phyloP scores from a whole-genome alignment of 2,329 filamentous ascomycete genomes.

The Monilinia polystroma region DNA sequence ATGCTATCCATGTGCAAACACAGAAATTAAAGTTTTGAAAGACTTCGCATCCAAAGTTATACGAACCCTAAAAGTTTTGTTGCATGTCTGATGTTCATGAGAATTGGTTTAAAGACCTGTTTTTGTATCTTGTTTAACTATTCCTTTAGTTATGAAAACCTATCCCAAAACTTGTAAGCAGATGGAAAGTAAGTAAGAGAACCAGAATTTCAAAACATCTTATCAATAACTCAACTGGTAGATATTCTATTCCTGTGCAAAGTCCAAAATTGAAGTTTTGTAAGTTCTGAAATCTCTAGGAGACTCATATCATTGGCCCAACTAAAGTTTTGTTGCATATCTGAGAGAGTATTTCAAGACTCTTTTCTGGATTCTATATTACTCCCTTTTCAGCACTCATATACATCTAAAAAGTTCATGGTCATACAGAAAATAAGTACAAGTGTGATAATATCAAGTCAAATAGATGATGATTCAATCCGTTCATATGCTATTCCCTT shows the following conservation, averaged over 20 bases:
- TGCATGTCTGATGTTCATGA: neutral
- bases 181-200: neutral
- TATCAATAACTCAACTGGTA: no score
- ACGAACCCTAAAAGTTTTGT: neutral
- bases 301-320: neutral
- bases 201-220: neutral
- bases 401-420: neutral
- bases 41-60: no score
- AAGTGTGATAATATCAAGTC: neutral
- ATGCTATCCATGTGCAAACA: no score
- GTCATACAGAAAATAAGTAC: neutral
- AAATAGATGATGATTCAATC: neutral
- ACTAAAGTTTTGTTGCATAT: neutral
- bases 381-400: no score
- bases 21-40: no score
- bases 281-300: neutral
- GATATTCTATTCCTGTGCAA: neutral
- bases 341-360: neutral
- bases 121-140: neutral
- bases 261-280: neutral
- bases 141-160: neutral
- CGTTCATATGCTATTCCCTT: neutral
- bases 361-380: neutral
- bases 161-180: neutral
- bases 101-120: neutral